Evolutionary conservation across 2,329 filamentous ascomycete species (phyloP).

Genomic region (Malbranchea zuffiana): DNA sequence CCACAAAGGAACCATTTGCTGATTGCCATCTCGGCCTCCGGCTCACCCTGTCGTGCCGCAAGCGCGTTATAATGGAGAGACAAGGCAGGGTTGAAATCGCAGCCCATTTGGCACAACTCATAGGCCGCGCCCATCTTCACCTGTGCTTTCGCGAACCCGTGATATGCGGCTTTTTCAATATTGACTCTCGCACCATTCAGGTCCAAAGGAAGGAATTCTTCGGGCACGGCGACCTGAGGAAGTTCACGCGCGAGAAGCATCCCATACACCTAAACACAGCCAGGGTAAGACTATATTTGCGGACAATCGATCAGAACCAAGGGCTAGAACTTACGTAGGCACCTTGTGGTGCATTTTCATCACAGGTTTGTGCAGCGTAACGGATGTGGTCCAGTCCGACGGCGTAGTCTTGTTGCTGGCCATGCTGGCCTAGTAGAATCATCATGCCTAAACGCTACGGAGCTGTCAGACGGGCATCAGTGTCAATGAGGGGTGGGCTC

Average conservation of each 20-base stretch:
- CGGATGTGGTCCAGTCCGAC: conserved; percentile 73
- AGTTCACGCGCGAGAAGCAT: conserved; percentile 88
- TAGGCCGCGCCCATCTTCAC: conserved; percentile 95
- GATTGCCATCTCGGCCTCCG: conserved; percentile 88
- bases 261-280: conserved; percentile 54
- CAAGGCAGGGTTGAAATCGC: conserved; percentile 85
- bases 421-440: conserved; percentile 86
- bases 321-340: conserved; percentile 66
- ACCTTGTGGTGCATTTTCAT: conserved; percentile 93
- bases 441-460: conserved; percentile 87
- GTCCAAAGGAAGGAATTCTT: conserved; percentile 58
- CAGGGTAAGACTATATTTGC: conserved; percentile 1
- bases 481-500: conserved; percentile 13
- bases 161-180: conserved; percentile 90
- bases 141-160: conserved; percentile 92
- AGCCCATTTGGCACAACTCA: conserved; percentile 84
- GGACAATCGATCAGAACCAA: conserved; percentile 2
- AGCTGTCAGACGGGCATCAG: conserved; percentile 8
- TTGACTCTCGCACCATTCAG: conserved; percentile 66
- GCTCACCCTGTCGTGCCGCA: conserved; percentile 80
- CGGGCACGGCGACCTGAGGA: conserved; percentile 77
- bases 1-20: conserved; percentile 99
- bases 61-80: conserved; percentile 94
- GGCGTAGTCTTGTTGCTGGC: conserved; percentile 69
- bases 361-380: conserved; percentile 70